Percentiles rank a stretch among this genome's conserved stretches.
These are phyloP conservation scores for Dothiorella sarmentorum DNA, from an alignment of 2,329 filamentous ascomycete species.

Conservation along the genomic window DNA sequence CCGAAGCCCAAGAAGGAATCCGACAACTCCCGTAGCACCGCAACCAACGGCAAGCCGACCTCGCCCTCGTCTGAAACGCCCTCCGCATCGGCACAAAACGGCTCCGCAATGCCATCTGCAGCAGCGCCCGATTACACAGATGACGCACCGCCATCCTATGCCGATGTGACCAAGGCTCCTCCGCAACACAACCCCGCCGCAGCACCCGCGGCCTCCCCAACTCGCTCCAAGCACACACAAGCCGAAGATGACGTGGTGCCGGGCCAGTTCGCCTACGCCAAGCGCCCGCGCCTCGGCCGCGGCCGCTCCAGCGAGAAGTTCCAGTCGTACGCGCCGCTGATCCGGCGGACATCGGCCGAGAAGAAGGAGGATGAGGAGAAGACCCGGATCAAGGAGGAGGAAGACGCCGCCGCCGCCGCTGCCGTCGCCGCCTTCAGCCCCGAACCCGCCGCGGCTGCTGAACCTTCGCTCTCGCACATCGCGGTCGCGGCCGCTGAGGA, in stretches of 20 bases:
- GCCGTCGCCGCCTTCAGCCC: neutral
- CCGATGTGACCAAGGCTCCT: neutral
- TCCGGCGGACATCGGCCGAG: neutral
- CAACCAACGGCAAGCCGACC: neutral
- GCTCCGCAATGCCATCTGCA: neutral
- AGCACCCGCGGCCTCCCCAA: neutral
- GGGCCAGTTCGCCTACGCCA: neutral
- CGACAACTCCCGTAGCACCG: neutral
- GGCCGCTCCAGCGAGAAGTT: conserved; percentile 9
- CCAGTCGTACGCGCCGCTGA: conserved; percentile 5
- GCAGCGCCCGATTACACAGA: neutral
- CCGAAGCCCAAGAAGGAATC: neutral
- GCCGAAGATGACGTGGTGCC: neutral
- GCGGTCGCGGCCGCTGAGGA: neutral
- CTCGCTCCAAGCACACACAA: neutral
- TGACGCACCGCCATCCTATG: no score
- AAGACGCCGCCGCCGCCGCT: neutral
- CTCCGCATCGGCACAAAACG: conserved; percentile 1
- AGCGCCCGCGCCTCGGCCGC: conserved; percentile 8
- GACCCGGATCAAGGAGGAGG: conserved; percentile 4
- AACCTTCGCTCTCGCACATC: neutral
- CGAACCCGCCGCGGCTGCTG: neutral
- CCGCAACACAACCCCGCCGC: neutral
- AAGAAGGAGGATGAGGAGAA: conserved; percentile 1
- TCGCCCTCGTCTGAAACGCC: neutral